A percentile compares a stretch with the other conserved stretches of the same genome.
phyloP scores from a whole-genome alignment of 257 asterid species.

The Nyctanthes arbortristis region DNA sequence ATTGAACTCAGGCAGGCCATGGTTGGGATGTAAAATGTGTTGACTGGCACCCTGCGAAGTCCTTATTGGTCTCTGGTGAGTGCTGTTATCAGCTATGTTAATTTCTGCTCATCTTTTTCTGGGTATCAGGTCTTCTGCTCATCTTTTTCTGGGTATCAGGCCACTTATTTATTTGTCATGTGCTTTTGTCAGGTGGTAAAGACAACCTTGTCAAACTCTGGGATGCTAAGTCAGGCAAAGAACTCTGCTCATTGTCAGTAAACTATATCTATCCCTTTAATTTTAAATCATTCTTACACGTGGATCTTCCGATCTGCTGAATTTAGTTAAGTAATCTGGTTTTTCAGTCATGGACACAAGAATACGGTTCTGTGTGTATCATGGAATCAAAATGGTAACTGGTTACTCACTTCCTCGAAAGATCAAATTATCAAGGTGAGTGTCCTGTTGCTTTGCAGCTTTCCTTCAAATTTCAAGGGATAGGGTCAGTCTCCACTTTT shows the following conservation, averaged over 20 bases:
- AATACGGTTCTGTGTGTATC: conserved; percentile 81
- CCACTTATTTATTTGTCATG: conserved; percentile 21
- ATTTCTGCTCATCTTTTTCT: background rate
- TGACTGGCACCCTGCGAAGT: conserved; percentile 99
- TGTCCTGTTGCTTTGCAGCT: conserved; percentile 17
- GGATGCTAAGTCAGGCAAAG: conserved; percentile 97
- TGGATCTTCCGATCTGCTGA: conserved; percentile 22
- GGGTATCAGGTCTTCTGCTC: conserved; percentile 1
- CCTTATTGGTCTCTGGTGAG: conserved; percentile 88
- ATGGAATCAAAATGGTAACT: conserved; percentile 98
- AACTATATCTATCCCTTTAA: conserved; percentile 8
- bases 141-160: background rate
- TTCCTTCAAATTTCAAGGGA: conserved; percentile 18
- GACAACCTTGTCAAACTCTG: conserved; percentile 98
- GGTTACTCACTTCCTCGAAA: conserved; percentile 95
- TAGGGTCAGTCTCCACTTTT: conserved; percentile 9
- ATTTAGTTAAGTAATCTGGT: conserved; percentile 22
- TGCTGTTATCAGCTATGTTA: conserved; percentile 19
- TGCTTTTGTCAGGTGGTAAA: conserved; percentile 79
- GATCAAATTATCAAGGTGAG: conserved; percentile 94
- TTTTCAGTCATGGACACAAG: conserved; percentile 95
- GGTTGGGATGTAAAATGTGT: conserved; percentile 99
- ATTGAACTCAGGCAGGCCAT: conserved; percentile 99
- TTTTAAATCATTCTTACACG: conserved; percentile 4
- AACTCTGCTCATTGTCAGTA: conserved; percentile 90